Percentiles rank a stretch among this genome's conserved stretches.
These are phyloP conservation scores for Mycena pura DNA, from an alignment of 768 basidiomycete genomes.

Conservation along the genomic window DNA sequence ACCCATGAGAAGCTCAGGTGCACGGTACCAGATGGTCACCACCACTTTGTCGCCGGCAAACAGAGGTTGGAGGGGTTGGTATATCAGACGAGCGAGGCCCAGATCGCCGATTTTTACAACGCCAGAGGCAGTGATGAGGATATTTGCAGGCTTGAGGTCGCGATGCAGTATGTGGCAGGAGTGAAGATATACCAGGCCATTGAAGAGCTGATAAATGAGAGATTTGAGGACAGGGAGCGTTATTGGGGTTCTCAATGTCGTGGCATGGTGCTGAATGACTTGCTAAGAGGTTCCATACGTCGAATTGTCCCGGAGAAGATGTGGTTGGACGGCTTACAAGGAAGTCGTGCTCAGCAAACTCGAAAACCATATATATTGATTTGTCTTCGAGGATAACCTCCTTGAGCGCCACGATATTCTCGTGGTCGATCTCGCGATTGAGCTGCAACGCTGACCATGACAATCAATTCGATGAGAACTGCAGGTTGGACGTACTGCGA, in stretches of 20 bases:
- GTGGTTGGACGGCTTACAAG: conserved; percentile 62
- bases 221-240: conserved; percentile 86
- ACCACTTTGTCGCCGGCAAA: conserved; percentile 98
- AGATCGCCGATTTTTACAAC: conserved; percentile 99
- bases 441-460: conserved; percentile 51
- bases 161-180: conserved; percentile 94
- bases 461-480: background rate
- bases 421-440: conserved; percentile 88
- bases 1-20: conserved; percentile 94
- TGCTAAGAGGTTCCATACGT: conserved; percentile 63
- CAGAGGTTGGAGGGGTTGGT: conserved; percentile 89
- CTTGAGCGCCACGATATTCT: conserved; percentile 88
- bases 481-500: conserved; percentile 68
- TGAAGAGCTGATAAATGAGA: conserved; percentile 91
- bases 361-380: conserved; percentile 99
- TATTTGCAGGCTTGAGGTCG: conserved; percentile 98
- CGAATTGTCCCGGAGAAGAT: background rate
- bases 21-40: conserved; percentile 99
- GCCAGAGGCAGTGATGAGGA: conserved; percentile 88
- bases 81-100: conserved; percentile 89
- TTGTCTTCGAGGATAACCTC: conserved; percentile 98
- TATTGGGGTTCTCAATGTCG: conserved; percentile 81
- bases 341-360: conserved; percentile 99
- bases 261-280: conserved; percentile 98
- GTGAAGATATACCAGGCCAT: conserved; percentile 94